A percentile compares a stretch with the other conserved stretches of the same genome.
These are phyloP conservation scores for Dothistroma pini DNA, from an alignment of 2,329 filamentous ascomycete genomes.

Conservation along the genomic window DNA sequence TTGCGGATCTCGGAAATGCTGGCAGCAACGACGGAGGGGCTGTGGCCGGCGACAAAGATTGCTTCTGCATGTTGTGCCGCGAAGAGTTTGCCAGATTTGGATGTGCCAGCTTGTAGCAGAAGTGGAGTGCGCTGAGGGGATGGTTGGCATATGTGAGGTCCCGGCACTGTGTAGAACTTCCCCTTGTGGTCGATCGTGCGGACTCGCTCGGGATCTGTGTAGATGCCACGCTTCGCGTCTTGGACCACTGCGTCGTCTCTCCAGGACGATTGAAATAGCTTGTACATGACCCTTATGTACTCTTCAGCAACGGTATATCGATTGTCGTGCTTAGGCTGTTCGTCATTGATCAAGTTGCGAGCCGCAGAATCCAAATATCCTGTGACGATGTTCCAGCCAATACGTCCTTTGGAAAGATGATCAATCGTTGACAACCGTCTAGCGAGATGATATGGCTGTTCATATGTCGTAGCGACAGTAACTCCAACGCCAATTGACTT, in stretches of 20 bases:
- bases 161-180: slow-evolving; percentile 49
- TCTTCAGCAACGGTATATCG: slow-evolving; percentile 61
- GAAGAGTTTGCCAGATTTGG: slow-evolving; percentile 54
- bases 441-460: slow-evolving; percentile 63
- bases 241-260: slow-evolving; percentile 60
- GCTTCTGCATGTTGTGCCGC: slow-evolving; percentile 58
- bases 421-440: slow-evolving; percentile 62
- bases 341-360: slow-evolving; percentile 51
- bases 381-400: slow-evolving; percentile 54
- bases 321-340: slow-evolving; percentile 61
- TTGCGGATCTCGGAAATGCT: slow-evolving; percentile 60
- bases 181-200: slow-evolving; percentile 57
- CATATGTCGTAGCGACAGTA: slow-evolving; percentile 64
- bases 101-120: slow-evolving; percentile 55
- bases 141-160: slow-evolving; percentile 43
- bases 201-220: slow-evolving; percentile 56
- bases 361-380: slow-evolving; percentile 64
- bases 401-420: slow-evolving; percentile 60
- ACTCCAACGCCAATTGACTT: slow-evolving; percentile 63
- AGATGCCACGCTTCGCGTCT: slow-evolving; percentile 54
- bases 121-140: slow-evolving; percentile 41
- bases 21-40: slow-evolving; percentile 56
- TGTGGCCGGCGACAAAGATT: slow-evolving; percentile 64
- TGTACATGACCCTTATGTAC: slow-evolving; percentile 57
- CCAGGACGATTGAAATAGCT: slow-evolving; percentile 62